These are phyloP conservation scores for Fragilariopsis cylindrus DNA, from an alignment of 108 stramenopile genomes.

Conservation along the genomic window DNA sequence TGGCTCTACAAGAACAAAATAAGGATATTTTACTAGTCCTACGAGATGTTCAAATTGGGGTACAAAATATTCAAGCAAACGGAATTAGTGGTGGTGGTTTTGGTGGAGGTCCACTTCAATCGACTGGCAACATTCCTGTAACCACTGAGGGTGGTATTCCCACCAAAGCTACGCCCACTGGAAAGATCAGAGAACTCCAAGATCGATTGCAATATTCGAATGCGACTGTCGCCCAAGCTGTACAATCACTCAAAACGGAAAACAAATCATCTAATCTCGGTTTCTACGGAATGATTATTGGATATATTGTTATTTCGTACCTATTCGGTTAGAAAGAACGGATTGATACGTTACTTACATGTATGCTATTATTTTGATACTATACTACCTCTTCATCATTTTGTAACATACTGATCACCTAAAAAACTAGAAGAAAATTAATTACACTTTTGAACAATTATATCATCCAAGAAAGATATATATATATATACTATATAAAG, in stretches of 20 bases:
- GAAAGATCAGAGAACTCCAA: slow-evolving; percentile 86
- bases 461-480: no score
- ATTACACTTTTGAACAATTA: no score
- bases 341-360: no score
- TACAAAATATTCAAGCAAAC: slow-evolving; percentile 70
- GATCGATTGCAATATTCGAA: slow-evolving; percentile 76
- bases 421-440: no score
- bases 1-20: slow-evolving; percentile 92
- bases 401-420: no score
- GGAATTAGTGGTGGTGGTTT: slow-evolving; percentile 49
- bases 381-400: no score
- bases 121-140: slow-evolving; percentile 33
- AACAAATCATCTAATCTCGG: slow-evolving; percentile 71
- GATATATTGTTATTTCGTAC: slow-evolving; percentile 88
- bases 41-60: slow-evolving; percentile 91
- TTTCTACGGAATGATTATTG: slow-evolving; percentile 90
- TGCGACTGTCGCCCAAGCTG: slow-evolving; percentile 81
- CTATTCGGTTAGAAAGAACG: slow-evolving; percentile 50
- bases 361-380: no score
- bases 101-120: background rate
- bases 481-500: no score
- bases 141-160: slow-evolving; percentile 37
- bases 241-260: slow-evolving; percentile 64
- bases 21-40: slow-evolving; percentile 93
- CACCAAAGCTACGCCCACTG: slow-evolving; percentile 67